These are phyloP conservation scores for Plantago lanceolata DNA, from an alignment of 305 asterid species.

Conservation along the genomic window DNA sequence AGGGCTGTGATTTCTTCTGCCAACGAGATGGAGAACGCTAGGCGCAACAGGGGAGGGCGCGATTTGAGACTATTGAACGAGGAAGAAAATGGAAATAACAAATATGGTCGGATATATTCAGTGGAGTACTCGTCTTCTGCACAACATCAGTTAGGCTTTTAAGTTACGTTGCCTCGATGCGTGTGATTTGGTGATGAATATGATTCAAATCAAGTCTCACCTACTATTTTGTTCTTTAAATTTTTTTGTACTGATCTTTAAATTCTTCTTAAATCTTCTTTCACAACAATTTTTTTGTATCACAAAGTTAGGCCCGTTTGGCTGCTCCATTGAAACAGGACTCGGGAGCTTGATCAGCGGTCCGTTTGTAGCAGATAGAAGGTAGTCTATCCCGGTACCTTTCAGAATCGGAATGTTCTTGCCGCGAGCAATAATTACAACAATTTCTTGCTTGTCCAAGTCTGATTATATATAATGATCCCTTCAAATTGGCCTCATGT, in stretches of 20 bases:
- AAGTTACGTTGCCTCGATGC: no score
- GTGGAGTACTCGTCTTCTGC: background rate
- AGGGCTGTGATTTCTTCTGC: background rate
- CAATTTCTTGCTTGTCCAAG: slow-evolving; percentile 40
- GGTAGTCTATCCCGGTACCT: slow-evolving; percentile 50
- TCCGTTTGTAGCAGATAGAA: slow-evolving; percentile 27
- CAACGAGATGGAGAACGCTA: slow-evolving; percentile 4
- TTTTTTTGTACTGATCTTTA: no score
- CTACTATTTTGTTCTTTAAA: no score
- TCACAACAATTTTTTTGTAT: no score
- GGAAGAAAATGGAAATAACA: background rate
- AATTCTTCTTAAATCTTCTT: no score
- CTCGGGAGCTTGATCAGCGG: slow-evolving; percentile 40
- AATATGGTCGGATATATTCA: background rate
- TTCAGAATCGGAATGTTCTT: slow-evolving; percentile 55
- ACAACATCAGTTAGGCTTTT: no score
- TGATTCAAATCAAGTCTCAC: no score
- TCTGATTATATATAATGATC: slow-evolving; percentile 42
- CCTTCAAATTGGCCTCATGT: slow-evolving; percentile 85
- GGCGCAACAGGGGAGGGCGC: background rate
- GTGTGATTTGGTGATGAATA: no score
- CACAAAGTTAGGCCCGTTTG: slow-evolving; percentile 59
- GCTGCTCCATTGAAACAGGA: slow-evolving; percentile 68
- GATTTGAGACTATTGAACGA: background rate
- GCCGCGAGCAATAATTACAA: slow-evolving; percentile 46